phyloP scores from a whole-genome alignment of 805 yeast genomes.

The Ogataea minuta region DNA sequence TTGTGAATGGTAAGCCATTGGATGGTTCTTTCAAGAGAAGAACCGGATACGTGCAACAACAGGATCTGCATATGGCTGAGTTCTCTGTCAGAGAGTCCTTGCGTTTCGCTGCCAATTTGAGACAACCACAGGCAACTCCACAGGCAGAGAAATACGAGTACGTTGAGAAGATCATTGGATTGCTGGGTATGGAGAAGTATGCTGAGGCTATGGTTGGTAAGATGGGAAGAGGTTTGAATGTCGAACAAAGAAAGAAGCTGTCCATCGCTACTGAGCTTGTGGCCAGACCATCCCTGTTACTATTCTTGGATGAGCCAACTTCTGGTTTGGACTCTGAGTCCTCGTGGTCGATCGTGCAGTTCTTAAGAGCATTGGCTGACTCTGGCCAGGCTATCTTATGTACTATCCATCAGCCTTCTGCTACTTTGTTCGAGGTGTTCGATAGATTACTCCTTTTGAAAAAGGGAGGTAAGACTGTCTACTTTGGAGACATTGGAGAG shows the following conservation, averaged over 20 bases:
- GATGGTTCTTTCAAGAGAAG: conserved; percentile 50
- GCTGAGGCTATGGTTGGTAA: conserved; percentile 53
- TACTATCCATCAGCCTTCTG: conserved; percentile 55
- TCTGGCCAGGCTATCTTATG: conserved; percentile 57
- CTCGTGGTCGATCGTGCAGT: conserved; percentile 56
- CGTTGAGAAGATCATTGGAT: conserved; percentile 40
- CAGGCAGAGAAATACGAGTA: conserved; percentile 43
- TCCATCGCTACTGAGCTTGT: conserved; percentile 59
- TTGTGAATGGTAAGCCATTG: conserved; percentile 50
- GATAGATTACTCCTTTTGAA: conserved; percentile 44
- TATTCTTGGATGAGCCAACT: conserved; percentile 60
- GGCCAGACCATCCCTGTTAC: conserved; percentile 51
- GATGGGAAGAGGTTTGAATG: conserved; percentile 49
- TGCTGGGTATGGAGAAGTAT: conserved; percentile 43
- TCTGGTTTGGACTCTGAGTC: conserved; percentile 60
- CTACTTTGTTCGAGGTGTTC: conserved; percentile 42
- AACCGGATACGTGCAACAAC: conserved; percentile 58
- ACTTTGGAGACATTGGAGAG: conserved; percentile 53
- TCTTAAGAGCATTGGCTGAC: conserved; percentile 46
- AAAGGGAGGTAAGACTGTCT: conserved; percentile 53
- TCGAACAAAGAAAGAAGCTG: conserved; percentile 52
- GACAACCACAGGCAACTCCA: conserved; percentile 41
- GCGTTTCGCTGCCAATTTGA: conserved; percentile 47
- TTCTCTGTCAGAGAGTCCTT: conserved; percentile 52
- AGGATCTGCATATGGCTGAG: conserved; percentile 49